These are phyloP conservation scores for Metschnikowia baotianmanensis DNA, from an alignment of 805 yeast genomes.

Conservation along the genomic window DNA sequence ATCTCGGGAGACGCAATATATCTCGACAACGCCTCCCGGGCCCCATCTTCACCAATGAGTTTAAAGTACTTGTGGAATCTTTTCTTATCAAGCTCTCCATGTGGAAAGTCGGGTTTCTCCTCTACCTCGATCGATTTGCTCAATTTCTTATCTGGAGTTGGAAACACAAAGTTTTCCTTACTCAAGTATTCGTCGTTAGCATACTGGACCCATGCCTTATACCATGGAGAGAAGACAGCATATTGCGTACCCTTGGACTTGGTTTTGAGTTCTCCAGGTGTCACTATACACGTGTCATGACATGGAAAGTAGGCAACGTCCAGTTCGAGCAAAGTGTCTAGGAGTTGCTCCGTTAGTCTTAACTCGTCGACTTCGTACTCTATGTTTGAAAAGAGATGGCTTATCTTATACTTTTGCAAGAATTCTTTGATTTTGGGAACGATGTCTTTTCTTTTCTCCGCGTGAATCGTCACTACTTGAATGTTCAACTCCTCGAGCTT, in stretches of 20 bases:
- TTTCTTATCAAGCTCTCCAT: conserved; percentile 19
- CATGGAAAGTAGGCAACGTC: conserved; percentile 24
- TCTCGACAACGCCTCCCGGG: conserved; percentile 20
- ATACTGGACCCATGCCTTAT: conserved; percentile 35
- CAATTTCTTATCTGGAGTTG: conserved; percentile 16
- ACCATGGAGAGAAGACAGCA: conserved; percentile 47
- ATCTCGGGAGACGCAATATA: conserved; percentile 25
- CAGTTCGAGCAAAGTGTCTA: conserved; percentile 14
- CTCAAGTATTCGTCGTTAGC: conserved; percentile 21
- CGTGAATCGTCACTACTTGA: conserved; percentile 39
- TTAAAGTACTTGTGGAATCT: conserved; percentile 26
- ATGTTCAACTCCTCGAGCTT: conserved; percentile 33
- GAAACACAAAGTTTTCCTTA: conserved; percentile 14
- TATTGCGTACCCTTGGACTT: conserved; percentile 37
- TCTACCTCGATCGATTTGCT: conserved; percentile 8
- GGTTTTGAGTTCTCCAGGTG: conserved; percentile 36
- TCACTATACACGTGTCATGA: conserved; percentile 44
- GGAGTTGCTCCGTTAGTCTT: conserved; percentile 25
- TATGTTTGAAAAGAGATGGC: conserved; percentile 34
- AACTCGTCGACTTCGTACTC: conserved; percentile 48
- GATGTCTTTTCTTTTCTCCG: conserved; percentile 33
- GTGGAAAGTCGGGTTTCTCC: conserved; percentile 16
- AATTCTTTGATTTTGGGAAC: conserved; percentile 23
- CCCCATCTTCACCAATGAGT: conserved; percentile 34
- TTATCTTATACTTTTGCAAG: conserved; percentile 22